Conservation (phyloP, 495 filamentous ascomycete species). For the Niebla homalea region DNA sequence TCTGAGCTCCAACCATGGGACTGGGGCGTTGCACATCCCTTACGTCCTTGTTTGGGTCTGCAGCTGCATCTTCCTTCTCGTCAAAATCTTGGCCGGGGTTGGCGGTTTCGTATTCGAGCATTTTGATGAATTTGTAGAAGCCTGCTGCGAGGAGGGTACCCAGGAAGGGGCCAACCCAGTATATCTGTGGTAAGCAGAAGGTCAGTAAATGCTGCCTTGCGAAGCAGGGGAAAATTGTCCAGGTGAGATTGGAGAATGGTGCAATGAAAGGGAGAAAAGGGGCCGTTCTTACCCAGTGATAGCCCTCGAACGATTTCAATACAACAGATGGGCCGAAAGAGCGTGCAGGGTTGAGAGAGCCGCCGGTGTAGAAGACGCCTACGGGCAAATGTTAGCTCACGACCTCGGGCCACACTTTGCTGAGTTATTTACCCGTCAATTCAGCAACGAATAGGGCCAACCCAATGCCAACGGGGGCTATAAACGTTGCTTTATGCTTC, state of each 20-base stretch:
- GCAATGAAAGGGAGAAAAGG: neutral
- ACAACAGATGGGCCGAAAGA: conserved; percentile 61
- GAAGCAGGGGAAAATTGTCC: conserved; percentile 15
- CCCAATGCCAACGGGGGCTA: conserved; percentile 70
- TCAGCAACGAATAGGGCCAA: conserved; percentile 58
- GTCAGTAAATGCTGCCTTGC: neutral
- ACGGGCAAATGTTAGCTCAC: neutral
- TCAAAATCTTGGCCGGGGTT: conserved; percentile 59
- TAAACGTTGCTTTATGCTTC: conserved; percentile 66
- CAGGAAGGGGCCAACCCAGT: conserved; percentile 54
- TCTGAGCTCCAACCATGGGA: too few relatives aligned
- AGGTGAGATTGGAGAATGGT: neutral
- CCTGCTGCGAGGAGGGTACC: conserved; percentile 52
- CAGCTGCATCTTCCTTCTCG: conserved; percentile 6
- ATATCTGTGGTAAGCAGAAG: conserved; percentile 25
- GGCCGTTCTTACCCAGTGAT: conserved; percentile 41
- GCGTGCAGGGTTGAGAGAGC: conserved; percentile 59
- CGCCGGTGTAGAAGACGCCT: conserved; percentile 62
- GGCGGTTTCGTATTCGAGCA: conserved; percentile 59
- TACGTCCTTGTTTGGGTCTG: conserved; percentile 6
- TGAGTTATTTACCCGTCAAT: conserved; percentile 37
- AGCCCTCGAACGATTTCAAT: conserved; percentile 44
- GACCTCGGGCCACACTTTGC: too few relatives aligned
- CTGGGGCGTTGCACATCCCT: neutral
- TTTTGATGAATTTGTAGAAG: conserved; percentile 55